Percentiles rank a stretch among this genome's conserved stretches.
phyloP scores from a whole-genome alignment of 129 eudicot genomes.

The Silybum marianum region DNA sequence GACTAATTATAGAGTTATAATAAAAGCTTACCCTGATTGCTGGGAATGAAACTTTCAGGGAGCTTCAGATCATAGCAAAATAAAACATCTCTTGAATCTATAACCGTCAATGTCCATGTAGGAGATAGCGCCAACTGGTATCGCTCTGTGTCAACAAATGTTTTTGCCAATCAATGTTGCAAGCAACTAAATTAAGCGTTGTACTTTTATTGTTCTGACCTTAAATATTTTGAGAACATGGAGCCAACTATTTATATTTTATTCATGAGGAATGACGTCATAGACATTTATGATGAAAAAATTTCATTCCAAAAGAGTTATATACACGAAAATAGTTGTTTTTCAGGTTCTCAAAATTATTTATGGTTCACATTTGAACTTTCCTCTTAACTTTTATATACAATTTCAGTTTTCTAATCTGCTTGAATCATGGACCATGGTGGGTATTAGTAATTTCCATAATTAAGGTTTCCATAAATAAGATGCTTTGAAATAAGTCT shows the following conservation, averaged over 20 bases:
- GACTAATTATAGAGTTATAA: conserved; percentile 1
- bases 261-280: neutral
- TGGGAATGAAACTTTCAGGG: conserved; percentile 72
- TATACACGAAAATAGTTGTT: neutral
- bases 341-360: conserved; percentile 5
- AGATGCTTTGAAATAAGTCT: too few relatives aligned
- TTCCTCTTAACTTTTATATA: neutral
- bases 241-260: too few relatives aligned
- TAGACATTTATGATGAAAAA: neutral
- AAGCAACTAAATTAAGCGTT: too few relatives aligned
- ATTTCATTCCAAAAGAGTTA: neutral
- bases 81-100: conserved; percentile 90
- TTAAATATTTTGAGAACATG: neutral
- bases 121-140: conserved; percentile 80
- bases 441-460: neutral
- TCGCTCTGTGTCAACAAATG: conserved; percentile 52
- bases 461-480: too few relatives aligned
- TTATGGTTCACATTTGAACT: too few relatives aligned
- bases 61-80: conserved; percentile 92
- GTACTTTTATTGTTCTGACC: too few relatives aligned
- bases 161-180: neutral
- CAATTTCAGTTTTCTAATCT: neutral
- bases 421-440: neutral
- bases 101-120: conserved; percentile 79
- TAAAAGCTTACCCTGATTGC: conserved; percentile 62